A percentile compares a stretch with the other conserved stretches of the same genome.
phyloP scores from a whole-genome alignment of 2,329 filamentous ascomycete species.

The Decorospora gaudefroyi region DNA sequence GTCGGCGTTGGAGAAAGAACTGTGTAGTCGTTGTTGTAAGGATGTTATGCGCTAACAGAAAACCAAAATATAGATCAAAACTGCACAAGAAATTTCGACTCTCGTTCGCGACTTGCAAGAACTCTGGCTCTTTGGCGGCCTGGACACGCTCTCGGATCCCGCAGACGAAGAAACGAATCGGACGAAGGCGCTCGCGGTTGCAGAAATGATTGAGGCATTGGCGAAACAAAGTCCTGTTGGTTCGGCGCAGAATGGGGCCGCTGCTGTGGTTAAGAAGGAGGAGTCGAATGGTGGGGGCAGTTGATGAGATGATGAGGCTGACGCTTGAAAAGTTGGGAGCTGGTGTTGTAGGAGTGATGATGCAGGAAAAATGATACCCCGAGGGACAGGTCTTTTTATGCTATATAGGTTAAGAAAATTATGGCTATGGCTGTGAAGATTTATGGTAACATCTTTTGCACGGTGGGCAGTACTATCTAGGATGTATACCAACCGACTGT shows the following conservation, averaged over 20 bases:
- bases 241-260: conserved; percentile 1
- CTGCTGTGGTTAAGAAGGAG: not conserved
- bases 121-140: conserved; percentile 67
- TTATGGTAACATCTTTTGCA: too few species aligned
- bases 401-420: too few species aligned
- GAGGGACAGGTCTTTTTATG: too few species aligned
- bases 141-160: conserved; percentile 57
- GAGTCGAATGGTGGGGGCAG: conserved; percentile 2
- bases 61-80: conserved; percentile 58
- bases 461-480: too few species aligned
- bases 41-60: not conserved
- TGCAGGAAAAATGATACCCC: too few species aligned
- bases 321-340: too few species aligned
- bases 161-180: conserved; percentile 32
- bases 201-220: conserved; percentile 29
- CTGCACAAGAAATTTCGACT: conserved; percentile 64
- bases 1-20: not conserved
- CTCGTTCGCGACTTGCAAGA: conserved; percentile 67
- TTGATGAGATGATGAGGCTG: too few species aligned
- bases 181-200: conserved; percentile 26
- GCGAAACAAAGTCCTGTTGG: conserved; percentile 21
- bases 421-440: too few species aligned
- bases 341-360: too few species aligned
- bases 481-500: too few species aligned
- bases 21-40: too few species aligned